phyloP scores from a whole-genome alignment of 768 basidiomycete genomes.

The Suillus alpinus region DNA sequence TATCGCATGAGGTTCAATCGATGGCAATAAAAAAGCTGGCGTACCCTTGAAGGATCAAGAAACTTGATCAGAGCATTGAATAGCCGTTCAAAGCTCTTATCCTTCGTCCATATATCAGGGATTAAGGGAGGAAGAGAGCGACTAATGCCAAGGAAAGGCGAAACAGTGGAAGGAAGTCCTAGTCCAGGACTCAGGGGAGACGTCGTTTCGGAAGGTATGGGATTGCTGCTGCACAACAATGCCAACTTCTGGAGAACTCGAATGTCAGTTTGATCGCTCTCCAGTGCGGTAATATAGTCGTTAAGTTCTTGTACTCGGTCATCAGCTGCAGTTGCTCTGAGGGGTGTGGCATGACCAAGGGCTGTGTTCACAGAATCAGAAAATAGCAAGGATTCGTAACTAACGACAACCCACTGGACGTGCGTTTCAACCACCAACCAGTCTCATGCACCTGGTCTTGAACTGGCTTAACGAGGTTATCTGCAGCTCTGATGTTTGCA shows the following conservation, averaged over 20 bases:
- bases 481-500: conserved; percentile 44
- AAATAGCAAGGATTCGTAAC: neutral
- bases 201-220: conserved; percentile 39
- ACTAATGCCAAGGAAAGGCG: conserved; percentile 46
- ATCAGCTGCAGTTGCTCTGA: conserved; percentile 36
- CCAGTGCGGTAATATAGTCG: conserved; percentile 51
- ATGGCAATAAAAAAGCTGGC: conserved; percentile 14
- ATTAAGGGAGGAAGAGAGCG: conserved; percentile 40
- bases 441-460: conserved; percentile 67
- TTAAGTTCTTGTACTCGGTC: conserved; percentile 52
- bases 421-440: conserved; percentile 83
- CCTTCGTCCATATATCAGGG: conserved; percentile 68
- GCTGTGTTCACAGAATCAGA: conserved; percentile 19
- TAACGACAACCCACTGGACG: conserved; percentile 50
- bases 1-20: conserved; percentile 1
- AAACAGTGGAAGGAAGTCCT: conserved; percentile 52
- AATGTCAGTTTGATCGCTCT: conserved; percentile 49
- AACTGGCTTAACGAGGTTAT: conserved; percentile 68
- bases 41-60: conserved; percentile 62
- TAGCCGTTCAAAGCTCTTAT: conserved; percentile 66
- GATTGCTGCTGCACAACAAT: conserved; percentile 58
- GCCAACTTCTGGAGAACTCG: conserved; percentile 64
- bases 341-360: conserved; percentile 46
- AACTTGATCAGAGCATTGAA: conserved; percentile 64
- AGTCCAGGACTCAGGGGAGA: conserved; percentile 55